A percentile compares a stretch with the other conserved stretches of the same genome.
Evolutionary conservation across 192 early-diverging fungal genomes (phyloP).

Genomic region (Piromyces finnis): DNA sequence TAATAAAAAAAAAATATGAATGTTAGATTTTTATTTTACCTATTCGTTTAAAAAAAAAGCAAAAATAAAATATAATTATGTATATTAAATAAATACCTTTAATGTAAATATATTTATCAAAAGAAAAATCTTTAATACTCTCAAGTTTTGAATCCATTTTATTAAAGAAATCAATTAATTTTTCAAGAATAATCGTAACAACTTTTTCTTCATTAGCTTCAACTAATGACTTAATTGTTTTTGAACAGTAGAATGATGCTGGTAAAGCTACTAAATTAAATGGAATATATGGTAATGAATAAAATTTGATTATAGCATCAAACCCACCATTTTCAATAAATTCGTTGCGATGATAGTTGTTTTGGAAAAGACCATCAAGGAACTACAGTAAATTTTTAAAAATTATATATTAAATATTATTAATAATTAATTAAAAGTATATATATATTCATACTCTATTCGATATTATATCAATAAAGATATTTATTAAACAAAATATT

Average conservation of each 20-base stretch:
- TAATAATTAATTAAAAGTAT: background rate
- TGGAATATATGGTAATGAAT: constrained; percentile 45
- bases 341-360: constrained; percentile 49
- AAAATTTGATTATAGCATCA: constrained; percentile 39
- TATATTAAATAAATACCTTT: too few relatives aligned
- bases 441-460: too few relatives aligned
- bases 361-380: constrained; percentile 73
- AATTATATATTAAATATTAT: constrained; percentile 3
- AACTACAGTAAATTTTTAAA: constrained; percentile 23
- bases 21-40: too few relatives aligned
- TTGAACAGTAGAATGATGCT: constrained; percentile 45
- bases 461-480: too few relatives aligned
- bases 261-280: constrained; percentile 47
- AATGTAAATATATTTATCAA: constrained; percentile 42
- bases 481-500: too few relatives aligned
- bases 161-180: background rate
- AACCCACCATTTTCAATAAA: constrained; percentile 49
- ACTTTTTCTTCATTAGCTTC: constrained; percentile 40
- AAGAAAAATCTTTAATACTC: constrained; percentile 19
- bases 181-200: constrained; percentile 24
- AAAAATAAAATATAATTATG: too few relatives aligned
- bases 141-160: constrained; percentile 24
- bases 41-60: too few relatives aligned
- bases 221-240: constrained; percentile 47
- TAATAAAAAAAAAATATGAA: background rate